Percentiles rank a stretch among this genome's conserved stretches.
Conservation (phyloP, 73 alveolate genomes). For the Paramecium sonneborni region DNA sequence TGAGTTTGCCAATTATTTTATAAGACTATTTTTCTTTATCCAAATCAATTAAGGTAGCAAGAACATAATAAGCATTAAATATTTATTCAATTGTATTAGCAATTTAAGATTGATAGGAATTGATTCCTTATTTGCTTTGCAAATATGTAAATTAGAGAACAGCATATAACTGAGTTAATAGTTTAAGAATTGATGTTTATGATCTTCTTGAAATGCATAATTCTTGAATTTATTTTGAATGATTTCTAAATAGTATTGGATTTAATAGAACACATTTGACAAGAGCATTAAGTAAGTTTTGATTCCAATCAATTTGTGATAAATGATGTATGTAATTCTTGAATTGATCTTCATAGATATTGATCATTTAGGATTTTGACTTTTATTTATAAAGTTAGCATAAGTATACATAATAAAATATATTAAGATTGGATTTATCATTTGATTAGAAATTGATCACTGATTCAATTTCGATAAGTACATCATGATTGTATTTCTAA, state of each 20-base stretch:
- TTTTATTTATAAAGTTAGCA: neutral
- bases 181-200: neutral
- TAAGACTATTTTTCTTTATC: neutral
- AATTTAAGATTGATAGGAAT: neutral
- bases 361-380: neutral
- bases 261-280: neutral
- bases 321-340: neutral
- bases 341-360: neutral
- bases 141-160: neutral
- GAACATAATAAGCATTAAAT: neutral
- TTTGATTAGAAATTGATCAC: neutral
- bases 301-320: neutral
- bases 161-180: neutral
- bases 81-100: neutral
- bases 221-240: neutral
- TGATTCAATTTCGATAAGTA: neutral
- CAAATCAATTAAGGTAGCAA: neutral
- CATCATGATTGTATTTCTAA: neutral
- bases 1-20: neutral
- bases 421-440: neutral
- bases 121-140: neutral
- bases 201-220: neutral
- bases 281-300: neutral
- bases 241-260: neutral
- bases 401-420: neutral